A percentile compares a stretch with the other conserved stretches of the same genome.
Evolutionary conservation across 106 monocot genomes (phyloP).

Genomic region (Posidonia australis): DNA sequence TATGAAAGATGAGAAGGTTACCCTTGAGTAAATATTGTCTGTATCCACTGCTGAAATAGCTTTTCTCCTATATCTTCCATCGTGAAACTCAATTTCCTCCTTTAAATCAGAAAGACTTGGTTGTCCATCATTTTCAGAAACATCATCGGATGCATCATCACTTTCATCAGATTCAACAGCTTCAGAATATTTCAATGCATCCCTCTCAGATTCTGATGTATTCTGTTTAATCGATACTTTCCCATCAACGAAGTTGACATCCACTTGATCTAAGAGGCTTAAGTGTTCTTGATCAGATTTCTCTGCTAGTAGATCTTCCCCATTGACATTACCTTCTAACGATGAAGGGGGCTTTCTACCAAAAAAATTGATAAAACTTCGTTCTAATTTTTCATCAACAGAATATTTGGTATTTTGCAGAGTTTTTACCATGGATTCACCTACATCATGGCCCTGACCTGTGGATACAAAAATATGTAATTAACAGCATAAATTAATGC

Average conservation of each 20-base stretch:
- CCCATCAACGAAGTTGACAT: neutral
- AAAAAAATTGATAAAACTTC: slow-evolving; percentile 72
- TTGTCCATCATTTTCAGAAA: slow-evolving; percentile 20
- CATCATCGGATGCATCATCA: slow-evolving; percentile 27
- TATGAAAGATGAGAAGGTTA: slow-evolving; percentile 11
- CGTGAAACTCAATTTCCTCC: slow-evolving; percentile 53
- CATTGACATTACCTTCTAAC: slow-evolving; percentile 14
- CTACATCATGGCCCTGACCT: slow-evolving; percentile 65
- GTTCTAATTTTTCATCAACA: slow-evolving; percentile 80
- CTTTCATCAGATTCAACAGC: slow-evolving; percentile 30
- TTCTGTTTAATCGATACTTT: slow-evolving; percentile 1
- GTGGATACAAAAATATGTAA: slow-evolving; percentile 9
- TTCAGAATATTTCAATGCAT: slow-evolving; percentile 14
- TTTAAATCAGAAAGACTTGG: slow-evolving; percentile 27
- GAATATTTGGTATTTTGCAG: slow-evolving; percentile 84
- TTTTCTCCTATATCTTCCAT: slow-evolving; percentile 77
- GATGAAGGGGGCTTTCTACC: slow-evolving; percentile 27
- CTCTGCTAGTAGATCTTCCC: slow-evolving; percentile 1
- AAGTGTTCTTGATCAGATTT: slow-evolving; percentile 5
- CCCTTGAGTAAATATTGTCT: slow-evolving; percentile 32
- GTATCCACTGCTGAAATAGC: slow-evolving; percentile 39
- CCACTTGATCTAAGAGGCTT: slow-evolving; percentile 1
- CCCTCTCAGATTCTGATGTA: slow-evolving; percentile 11
- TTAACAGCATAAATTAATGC: neutral
- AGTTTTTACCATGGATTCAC: slow-evolving; percentile 55